Evolutionary conservation across 1,139 yeast genomes (phyloP).

Genomic region (Yamadazyma sp.): DNA sequence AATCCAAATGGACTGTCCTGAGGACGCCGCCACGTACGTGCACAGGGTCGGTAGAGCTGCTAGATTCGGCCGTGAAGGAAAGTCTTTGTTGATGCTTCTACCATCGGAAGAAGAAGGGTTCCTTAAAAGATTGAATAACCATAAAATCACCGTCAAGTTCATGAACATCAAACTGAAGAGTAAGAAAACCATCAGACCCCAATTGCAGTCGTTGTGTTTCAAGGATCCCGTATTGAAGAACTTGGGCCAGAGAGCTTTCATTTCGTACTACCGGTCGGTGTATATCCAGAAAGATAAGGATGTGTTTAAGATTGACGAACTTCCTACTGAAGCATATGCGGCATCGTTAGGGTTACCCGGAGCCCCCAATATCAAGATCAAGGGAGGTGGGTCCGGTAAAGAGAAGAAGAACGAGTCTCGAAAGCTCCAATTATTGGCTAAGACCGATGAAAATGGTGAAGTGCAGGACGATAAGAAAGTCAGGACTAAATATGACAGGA

Average conservation of each 20-base stretch:
- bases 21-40: slow-evolving; percentile 90
- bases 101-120: slow-evolving; percentile 85
- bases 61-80: slow-evolving; percentile 86
- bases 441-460: slow-evolving; percentile 71
- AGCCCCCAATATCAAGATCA: slow-evolving; percentile 86
- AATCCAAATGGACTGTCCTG: slow-evolving; percentile 93
- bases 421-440: slow-evolving; percentile 55
- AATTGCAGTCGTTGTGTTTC: slow-evolving; percentile 87
- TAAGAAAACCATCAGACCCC: slow-evolving; percentile 77
- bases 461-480: slow-evolving; percentile 45
- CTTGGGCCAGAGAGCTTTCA: slow-evolving; percentile 92
- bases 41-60: slow-evolving; percentile 98
- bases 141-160: slow-evolving; percentile 68
- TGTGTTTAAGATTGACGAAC: slow-evolving; percentile 70
- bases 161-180: slow-evolving; percentile 76
- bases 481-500: slow-evolving; percentile 88
- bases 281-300: slow-evolving; percentile 86
- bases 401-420: slow-evolving; percentile 84
- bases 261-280: slow-evolving; percentile 82
- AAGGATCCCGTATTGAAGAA: slow-evolving; percentile 89
- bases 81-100: slow-evolving; percentile 76
- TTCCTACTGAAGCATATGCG: slow-evolving; percentile 85
- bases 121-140: slow-evolving; percentile 58
- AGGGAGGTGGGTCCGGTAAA: slow-evolving; percentile 51
- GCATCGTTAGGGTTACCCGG: slow-evolving; percentile 91